Evolutionary conservation across 306 rosid genomes (phyloP).

Genomic region (Lithocarpus polystachyus): DNA sequence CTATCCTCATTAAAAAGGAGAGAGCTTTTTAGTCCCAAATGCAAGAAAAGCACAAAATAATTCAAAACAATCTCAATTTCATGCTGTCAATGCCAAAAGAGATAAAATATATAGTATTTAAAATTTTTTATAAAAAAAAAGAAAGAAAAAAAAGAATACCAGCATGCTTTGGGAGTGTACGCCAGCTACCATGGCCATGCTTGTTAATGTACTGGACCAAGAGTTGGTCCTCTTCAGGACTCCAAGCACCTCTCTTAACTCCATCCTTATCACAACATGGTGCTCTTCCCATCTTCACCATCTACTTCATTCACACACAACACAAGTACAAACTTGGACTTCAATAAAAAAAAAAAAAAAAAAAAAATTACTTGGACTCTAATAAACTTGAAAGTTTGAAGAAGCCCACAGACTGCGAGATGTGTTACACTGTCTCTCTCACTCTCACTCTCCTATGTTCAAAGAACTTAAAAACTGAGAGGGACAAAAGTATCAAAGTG

Average conservation of each 20-base stretch:
- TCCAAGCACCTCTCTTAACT: constrained; percentile 51
- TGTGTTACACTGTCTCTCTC: neutral
- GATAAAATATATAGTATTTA: neutral
- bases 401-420: neutral
- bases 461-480: neutral
- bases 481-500: neutral
- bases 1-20: neutral
- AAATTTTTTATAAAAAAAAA: neutral
- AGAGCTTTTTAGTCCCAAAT: neutral
- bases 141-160: constrained; percentile 17
- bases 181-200: constrained; percentile 57
- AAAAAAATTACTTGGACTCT: neutral
- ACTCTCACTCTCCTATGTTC: neutral
- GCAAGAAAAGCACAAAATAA: neutral
- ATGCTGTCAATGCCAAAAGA: neutral
- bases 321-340: too few relatives aligned
- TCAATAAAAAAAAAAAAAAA: too few relatives aligned
- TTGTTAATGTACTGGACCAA: constrained; percentile 41
- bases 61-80: too few relatives aligned
- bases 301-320: constrained; percentile 13
- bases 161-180: constrained; percentile 54
- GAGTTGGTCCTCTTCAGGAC: constrained; percentile 51
- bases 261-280: constrained; percentile 55
- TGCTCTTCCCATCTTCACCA: constrained; percentile 37
- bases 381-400: neutral